Evolutionary conservation across 164 flowering plant genomes (phyloP), one percentile per base, ranked within the genome.

Genomic region (Piper longum): DNA sequence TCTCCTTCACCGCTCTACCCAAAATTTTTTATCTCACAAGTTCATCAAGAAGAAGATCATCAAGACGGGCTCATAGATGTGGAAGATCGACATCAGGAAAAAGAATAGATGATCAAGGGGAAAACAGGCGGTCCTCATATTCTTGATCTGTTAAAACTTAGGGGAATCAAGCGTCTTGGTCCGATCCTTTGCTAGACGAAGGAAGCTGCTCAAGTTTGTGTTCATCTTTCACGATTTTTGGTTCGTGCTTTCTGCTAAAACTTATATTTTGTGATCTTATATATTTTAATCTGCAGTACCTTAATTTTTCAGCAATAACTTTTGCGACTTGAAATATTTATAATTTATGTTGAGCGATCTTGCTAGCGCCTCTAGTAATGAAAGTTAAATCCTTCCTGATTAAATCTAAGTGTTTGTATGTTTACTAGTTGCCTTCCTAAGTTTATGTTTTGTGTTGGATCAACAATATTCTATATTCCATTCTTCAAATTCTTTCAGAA

Each of bases 121-220:
- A 36, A 7, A 16, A 13, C 11, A 7, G 8, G 40, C 59, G 61
- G 43, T 5, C 36, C 19, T 26, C 16, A 41, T 60, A 18, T 4
- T 16, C 44, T n/a, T 42, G 19, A 6, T 3, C 40, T 16, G 11
- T 18, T 60, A 4, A 42, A 45, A 39, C 51, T 13, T 14, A 11
- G 67, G 67, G 67, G 67, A 65, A 65, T 65, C 67, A 65, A 65
- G 67, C 67, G 16, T 57, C 61, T 57, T 41, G 67, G 67, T 65
- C 67, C 67, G 67, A 65, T 65, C 61, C 51, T 65, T 65, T 65
- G 61, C 67, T 65, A 55, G 55, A 65, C 57, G 54, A 65, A 65
- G 67, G 61, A 57, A 57, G 43, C 4, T 42, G 17, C 40, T 16
- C 13, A 41, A 60, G 62, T 42, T 60, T 41, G 1, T 60, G 42